These are phyloP conservation scores for Chalciporus sphaerocephalus DNA, from an alignment of 768 basidiomycete genomes.

Conservation along the genomic window DNA sequence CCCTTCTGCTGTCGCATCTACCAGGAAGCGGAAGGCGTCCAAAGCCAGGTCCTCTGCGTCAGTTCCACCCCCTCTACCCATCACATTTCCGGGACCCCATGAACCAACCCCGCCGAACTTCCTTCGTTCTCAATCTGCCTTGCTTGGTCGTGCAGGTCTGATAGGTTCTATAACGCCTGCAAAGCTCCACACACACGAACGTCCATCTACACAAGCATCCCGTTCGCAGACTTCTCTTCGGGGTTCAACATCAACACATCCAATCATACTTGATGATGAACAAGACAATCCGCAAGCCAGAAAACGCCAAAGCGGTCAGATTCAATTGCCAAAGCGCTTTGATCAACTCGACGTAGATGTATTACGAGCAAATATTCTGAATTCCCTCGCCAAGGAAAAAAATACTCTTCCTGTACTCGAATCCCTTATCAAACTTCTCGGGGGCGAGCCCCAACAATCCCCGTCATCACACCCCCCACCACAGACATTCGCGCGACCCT, in stretches of 20 bases:
- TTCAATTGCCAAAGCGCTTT: conserved; percentile 13
- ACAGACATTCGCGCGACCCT: conserved; percentile 20
- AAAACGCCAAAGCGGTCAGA: neutral
- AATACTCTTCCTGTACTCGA: conserved; percentile 65
- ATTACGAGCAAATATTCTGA: conserved; percentile 56
- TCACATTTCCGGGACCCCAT: conserved; percentile 58
- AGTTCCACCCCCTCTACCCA: conserved; percentile 50
- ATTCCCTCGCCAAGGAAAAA: conserved; percentile 55
- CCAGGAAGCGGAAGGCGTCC: conserved; percentile 33
- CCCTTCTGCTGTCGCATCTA: conserved; percentile 4
- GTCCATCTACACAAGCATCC: conserved; percentile 33
- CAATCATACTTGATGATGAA: conserved; percentile 69
- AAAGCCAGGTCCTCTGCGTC: conserved; percentile 40
- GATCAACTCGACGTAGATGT: conserved; percentile 36
- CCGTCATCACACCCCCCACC: conserved; percentile 1
- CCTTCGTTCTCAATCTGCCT: conserved; percentile 65
- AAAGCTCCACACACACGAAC: conserved; percentile 12
- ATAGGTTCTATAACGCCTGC: conserved; percentile 63
- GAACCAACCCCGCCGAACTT: conserved; percentile 63
- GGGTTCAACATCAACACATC: conserved; percentile 56
- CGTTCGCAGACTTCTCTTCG: conserved; percentile 33
- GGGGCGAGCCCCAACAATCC: conserved; percentile 30
- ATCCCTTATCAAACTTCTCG: conserved; percentile 54
- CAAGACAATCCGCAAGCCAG: conserved; percentile 29
- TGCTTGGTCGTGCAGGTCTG: conserved; percentile 69